A percentile compares a stretch with the other conserved stretches of the same genome.
Conservation (phyloP, 495 filamentous ascomycete species). For the Lophiostoma macrostomum region DNA sequence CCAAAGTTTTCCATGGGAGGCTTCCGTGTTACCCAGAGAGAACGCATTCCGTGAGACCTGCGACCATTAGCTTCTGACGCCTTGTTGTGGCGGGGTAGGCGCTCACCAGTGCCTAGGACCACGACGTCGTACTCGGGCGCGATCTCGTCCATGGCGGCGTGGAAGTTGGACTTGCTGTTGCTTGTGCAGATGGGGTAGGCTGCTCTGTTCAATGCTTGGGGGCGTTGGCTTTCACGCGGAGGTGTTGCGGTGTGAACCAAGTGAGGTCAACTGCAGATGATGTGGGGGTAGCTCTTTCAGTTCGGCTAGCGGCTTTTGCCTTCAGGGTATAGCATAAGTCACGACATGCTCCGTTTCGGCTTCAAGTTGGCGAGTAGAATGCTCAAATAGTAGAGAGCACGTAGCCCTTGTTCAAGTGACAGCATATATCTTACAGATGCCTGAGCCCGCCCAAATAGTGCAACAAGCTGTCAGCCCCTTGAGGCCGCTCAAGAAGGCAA, state of each 20-base stretch:
- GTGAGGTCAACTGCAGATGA: neutral
- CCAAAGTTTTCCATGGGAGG: conserved; percentile 3
- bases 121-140: conserved; percentile 96
- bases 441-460: no score
- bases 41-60: conserved; percentile 97
- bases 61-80: conserved; percentile 31
- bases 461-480: no score
- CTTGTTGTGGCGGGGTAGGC: conserved; percentile 41
- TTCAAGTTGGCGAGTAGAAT: neutral
- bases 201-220: neutral
- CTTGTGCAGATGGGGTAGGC: neutral
- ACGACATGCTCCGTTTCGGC: conserved; percentile 7
- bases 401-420: no score
- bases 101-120: conserved; percentile 90
- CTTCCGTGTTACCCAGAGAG: conserved; percentile 73
- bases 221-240: neutral
- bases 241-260: conserved; percentile 22
- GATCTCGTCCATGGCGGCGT: conserved; percentile 82
- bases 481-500: no score
- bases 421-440: no score
- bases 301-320: no score
- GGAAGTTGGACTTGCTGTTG: neutral
- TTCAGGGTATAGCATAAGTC: neutral
- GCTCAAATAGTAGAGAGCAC: neutral
- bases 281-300: conserved; percentile 19